Conservation (phyloP, 306 rosid genomes). For the Hylodesmum podocarpum region DNA sequence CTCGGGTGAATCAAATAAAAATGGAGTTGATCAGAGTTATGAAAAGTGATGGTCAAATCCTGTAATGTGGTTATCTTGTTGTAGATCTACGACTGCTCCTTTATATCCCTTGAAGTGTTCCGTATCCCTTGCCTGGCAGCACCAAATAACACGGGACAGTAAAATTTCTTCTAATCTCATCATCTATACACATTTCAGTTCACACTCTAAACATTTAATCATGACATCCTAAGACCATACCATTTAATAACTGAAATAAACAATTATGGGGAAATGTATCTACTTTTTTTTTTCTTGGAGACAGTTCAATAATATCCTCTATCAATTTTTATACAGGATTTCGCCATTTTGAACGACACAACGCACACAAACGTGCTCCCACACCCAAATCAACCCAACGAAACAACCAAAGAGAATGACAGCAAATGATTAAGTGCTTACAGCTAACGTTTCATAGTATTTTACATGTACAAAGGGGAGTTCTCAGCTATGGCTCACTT, state of each 20-base stretch:
- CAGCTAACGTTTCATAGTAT: background rate
- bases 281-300: background rate
- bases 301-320: too few relatives aligned
- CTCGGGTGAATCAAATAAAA: too few relatives aligned
- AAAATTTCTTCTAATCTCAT: background rate
- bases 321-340: background rate
- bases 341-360: background rate
- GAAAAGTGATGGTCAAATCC: too few relatives aligned
- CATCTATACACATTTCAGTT: background rate
- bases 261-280: background rate
- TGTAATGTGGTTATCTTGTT: too few relatives aligned
- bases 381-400: background rate
- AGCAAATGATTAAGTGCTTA: background rate
- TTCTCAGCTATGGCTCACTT: constrained; percentile 12
- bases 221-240: background rate
- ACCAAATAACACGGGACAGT: background rate
- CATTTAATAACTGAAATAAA: background rate
- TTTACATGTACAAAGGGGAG: background rate
- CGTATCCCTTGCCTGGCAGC: too few relatives aligned
- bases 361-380: background rate
- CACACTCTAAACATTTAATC: background rate
- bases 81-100: too few relatives aligned
- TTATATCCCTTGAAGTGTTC: too few relatives aligned
- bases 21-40: too few relatives aligned
- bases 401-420: background rate